These are phyloP conservation scores for Fusarium sp. DNA, from an alignment of 2,329 filamentous ascomycete genomes.

Conservation along the genomic window DNA sequence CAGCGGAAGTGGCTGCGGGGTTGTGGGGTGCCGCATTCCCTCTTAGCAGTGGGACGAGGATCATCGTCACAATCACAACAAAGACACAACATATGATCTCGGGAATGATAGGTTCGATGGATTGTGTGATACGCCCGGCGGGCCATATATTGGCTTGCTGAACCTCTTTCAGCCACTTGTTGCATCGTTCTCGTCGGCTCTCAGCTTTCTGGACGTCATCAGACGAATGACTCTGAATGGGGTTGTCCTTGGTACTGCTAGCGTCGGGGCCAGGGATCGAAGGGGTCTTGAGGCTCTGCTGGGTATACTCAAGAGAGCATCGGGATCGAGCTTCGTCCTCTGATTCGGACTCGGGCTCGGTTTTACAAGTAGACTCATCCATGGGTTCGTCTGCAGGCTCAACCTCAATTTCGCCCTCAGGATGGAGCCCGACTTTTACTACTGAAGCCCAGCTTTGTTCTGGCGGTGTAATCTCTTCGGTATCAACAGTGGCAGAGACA, in stretches of 20 bases:
- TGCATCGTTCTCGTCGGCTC: conserved; percentile 18
- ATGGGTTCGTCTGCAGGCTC: conserved; percentile 22
- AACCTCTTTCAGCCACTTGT: conserved; percentile 32
- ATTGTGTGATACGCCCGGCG: conserved; percentile 36
- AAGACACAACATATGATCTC: conserved; percentile 47
- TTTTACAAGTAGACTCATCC: conserved; percentile 28
- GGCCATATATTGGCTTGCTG: conserved; percentile 24
- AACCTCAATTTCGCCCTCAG: conserved; percentile 30
- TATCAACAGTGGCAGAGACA: conserved; percentile 15
- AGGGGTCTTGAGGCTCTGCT: conserved; percentile 61
- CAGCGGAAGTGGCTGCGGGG: conserved; percentile 45
- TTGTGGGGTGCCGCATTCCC: conserved; percentile 41
- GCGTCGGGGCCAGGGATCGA: conserved; percentile 56
- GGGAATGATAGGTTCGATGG: conserved; percentile 3
- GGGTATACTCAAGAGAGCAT: conserved; percentile 63
- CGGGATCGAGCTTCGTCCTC: conserved; percentile 59
- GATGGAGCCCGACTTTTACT: conserved; percentile 34
- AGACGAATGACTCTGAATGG: conserved; percentile 16
- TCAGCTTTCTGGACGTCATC: conserved; percentile 21
- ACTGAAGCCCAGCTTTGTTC: conserved; percentile 36
- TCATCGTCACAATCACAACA: conserved; percentile 42
- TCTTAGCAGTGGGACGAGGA: conserved; percentile 48
- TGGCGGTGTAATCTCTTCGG: conserved; percentile 23
- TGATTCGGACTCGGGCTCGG: conserved; percentile 53
- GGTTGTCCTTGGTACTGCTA: conserved; percentile 47